phyloP scores from a whole-genome alignment of 2,329 filamentous ascomycete genomes.

The Ophiostoma ulmi region DNA sequence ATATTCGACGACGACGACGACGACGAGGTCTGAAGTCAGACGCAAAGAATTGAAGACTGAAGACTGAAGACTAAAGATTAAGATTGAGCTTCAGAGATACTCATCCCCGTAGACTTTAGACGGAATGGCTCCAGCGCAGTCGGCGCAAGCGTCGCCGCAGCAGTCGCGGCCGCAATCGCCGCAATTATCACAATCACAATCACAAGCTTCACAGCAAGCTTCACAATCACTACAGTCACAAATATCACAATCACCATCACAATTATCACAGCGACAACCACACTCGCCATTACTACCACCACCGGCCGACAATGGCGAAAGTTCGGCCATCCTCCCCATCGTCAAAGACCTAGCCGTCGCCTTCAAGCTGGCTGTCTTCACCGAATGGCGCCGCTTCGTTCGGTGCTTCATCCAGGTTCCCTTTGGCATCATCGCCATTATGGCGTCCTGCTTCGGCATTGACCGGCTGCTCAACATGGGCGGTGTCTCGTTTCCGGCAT shows the following conservation, averaged over 20 bases:
- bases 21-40: not conserved
- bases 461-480: conserved; percentile 42
- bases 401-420: conserved; percentile 50
- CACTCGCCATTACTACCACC: not conserved
- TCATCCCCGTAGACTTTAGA: not conserved
- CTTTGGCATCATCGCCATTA: conserved; percentile 38
- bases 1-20: not conserved
- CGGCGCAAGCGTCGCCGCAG: not conserved
- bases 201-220: not conserved
- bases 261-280: not conserved
- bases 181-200: not conserved
- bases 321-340: not conserved
- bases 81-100: too few relatives aligned
- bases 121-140: conserved; percentile 5
- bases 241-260: not conserved
- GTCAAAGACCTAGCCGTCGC: not conserved
- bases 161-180: conserved; percentile 11
- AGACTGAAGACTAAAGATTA: not conserved
- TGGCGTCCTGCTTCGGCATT: conserved; percentile 42
- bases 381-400: conserved; percentile 26
- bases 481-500: conserved; percentile 53
- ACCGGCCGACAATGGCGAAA: not conserved
- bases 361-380: not conserved
- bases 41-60: not conserved
- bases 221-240: not conserved